Evolutionary conservation across 2,329 filamentous ascomycete genomes (phyloP).

Genomic region (Ophiognomonia clavigignenti-juglandacearum): DNA sequence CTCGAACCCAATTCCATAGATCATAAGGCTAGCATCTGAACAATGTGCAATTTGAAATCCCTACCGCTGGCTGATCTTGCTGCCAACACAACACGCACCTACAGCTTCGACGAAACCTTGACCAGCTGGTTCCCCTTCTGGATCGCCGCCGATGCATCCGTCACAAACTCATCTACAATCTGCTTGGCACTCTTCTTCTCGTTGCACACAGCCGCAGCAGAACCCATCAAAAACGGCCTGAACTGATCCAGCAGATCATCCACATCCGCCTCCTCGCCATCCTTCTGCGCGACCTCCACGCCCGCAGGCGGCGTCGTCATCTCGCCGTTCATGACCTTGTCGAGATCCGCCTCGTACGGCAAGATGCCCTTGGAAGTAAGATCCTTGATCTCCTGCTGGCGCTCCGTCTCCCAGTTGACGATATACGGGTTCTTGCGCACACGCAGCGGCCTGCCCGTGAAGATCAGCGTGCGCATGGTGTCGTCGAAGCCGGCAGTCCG

Average conservation of each 20-base stretch:
- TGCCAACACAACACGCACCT: no score
- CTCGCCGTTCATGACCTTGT: conserved; percentile 66
- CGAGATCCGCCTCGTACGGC: conserved; percentile 90
- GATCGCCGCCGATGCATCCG: conserved; percentile 69
- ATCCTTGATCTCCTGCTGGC: conserved; percentile 83
- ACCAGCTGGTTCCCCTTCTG: conserved; percentile 62
- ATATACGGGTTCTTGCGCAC: conserved; percentile 95
- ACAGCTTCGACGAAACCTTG: conserved; percentile 60
- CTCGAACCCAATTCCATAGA: no score
- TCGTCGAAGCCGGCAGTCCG: conserved; percentile 89
- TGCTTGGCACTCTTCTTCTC: conserved; percentile 87
- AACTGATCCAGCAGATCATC: conserved; percentile 94
- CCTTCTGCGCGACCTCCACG: conserved; percentile 59
- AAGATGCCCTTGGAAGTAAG: conserved; percentile 85
- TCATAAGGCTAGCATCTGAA: no score
- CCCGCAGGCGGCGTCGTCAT: conserved; percentile 61
- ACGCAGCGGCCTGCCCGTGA: conserved; percentile 91
- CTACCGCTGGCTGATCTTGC: no score
- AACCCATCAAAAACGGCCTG: conserved; percentile 91
- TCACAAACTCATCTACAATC: conserved; percentile 91
- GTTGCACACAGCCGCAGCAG: conserved; percentile 89
- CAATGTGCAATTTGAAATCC: no score
- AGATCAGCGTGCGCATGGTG: conserved; percentile 95
- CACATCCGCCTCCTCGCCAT: conserved; percentile 61
- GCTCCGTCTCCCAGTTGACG: conserved; percentile 91